phyloP scores from a whole-genome alignment of 2,329 filamentous ascomycete genomes.

The Graphilbum fragrans region DNA sequence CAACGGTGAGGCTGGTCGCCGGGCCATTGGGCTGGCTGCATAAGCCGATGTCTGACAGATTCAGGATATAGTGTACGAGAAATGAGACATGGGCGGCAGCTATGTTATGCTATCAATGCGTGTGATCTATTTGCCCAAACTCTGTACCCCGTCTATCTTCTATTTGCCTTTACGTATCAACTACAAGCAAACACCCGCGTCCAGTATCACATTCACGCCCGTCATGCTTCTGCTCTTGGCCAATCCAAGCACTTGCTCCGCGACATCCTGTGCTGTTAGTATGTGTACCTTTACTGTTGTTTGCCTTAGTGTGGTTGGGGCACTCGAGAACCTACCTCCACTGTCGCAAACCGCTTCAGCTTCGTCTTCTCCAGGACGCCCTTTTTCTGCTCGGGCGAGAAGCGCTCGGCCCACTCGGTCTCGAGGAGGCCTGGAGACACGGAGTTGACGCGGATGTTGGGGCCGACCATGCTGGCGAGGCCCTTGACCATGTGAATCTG shows the following conservation, averaged over 20 bases:
- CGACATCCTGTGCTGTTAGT: slow-evolving; percentile 6
- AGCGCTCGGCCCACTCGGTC: slow-evolving; percentile 50
- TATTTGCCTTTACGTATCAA: neutral
- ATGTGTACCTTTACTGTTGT: neutral
- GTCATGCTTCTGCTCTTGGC: slow-evolving; percentile 3
- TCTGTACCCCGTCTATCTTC: too few species aligned
- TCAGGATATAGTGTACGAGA: neutral
- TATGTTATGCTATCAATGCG: too few species aligned
- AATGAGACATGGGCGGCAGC: too few species aligned
- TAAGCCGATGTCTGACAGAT: neutral
- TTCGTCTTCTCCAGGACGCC: slow-evolving; percentile 38
- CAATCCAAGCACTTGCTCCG: slow-evolving; percentile 5
- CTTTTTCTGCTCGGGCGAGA: slow-evolving; percentile 46
- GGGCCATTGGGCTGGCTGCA: neutral
- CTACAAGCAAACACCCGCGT: slow-evolving; percentile 1
- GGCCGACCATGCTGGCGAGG: slow-evolving; percentile 38
- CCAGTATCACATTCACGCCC: slow-evolving; percentile 4
- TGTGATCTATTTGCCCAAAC: too few species aligned
- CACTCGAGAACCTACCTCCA: slow-evolving; percentile 30
- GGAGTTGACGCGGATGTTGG: slow-evolving; percentile 44
- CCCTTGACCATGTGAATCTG: slow-evolving; percentile 46
- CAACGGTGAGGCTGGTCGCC: neutral
- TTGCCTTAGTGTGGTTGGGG: too few species aligned
- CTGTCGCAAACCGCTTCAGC: slow-evolving; percentile 45
- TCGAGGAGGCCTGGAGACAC: slow-evolving; percentile 41